phyloP scores from a whole-genome alignment of 1,284 basidiomycete genomes.

The Leccinum subrobustum region DNA sequence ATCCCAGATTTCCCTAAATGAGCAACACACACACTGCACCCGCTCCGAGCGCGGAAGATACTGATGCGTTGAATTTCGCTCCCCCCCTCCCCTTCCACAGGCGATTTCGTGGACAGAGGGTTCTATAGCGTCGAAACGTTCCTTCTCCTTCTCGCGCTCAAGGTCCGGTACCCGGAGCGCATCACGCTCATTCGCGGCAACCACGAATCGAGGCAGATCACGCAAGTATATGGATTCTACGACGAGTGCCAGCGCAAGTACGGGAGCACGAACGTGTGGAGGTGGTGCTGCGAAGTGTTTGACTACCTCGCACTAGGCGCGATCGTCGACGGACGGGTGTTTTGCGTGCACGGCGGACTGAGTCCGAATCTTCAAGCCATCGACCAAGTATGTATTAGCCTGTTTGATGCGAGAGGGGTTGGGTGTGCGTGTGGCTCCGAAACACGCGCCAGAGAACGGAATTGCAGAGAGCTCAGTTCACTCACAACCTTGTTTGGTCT shows the following conservation, averaged over 20 bases:
- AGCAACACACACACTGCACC: neutral
- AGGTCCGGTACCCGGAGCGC: constrained; percentile 96
- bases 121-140: constrained; percentile 99
- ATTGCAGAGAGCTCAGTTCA: constrained; percentile 9
- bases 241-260: constrained; percentile 98
- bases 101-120: constrained; percentile 95
- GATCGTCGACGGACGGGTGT: constrained; percentile 92
- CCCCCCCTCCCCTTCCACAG: constrained; percentile 36
- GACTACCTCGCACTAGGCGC: constrained; percentile 95
- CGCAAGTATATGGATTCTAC: constrained; percentile 99
- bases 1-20: neutral
- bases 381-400: constrained; percentile 69
- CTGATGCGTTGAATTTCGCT: constrained; percentile 5
- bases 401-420: constrained; percentile 1
- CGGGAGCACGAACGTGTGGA: constrained; percentile 93
- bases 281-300: constrained; percentile 98
- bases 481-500: constrained; percentile 22
- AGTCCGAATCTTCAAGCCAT: constrained; percentile 83
- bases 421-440: constrained; percentile 21
- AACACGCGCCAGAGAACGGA: constrained; percentile 18
- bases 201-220: constrained; percentile 99
- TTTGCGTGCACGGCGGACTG: constrained; percentile 91
- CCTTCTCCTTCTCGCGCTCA: constrained; percentile 89
- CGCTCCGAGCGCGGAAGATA: neutral
- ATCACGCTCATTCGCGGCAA: constrained; percentile 98